phyloP scores from a whole-genome alignment of 2,329 filamentous ascomycete species.

The Xylariaceae sp. region DNA sequence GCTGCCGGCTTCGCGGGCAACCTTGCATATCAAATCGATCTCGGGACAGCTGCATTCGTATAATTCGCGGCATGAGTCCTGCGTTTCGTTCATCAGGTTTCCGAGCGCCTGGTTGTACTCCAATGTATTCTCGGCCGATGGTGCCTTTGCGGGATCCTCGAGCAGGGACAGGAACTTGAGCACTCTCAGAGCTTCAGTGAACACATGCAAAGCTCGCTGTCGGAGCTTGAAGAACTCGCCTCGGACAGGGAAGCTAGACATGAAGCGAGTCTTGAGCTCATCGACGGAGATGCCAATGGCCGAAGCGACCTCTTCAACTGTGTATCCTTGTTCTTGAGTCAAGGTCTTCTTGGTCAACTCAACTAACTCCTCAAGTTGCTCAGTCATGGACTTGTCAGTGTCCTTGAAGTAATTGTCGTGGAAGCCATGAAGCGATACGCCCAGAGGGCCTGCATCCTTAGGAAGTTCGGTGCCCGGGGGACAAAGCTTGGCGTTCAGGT shows the following conservation, averaged over 20 bases:
- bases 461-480: constrained; percentile 58
- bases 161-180: constrained; percentile 76
- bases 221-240: constrained; percentile 82
- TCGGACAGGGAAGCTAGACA: constrained; percentile 82
- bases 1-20: constrained; percentile 71
- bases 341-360: constrained; percentile 66
- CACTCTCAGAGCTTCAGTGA: constrained; percentile 81
- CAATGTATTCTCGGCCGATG: constrained; percentile 48
- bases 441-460: constrained; percentile 74
- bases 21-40: constrained; percentile 79
- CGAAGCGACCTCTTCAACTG: constrained; percentile 73
- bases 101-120: constrained; percentile 66
- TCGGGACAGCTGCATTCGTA: constrained; percentile 93
- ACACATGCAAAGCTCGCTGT: constrained; percentile 86
- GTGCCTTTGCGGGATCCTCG: constrained; percentile 42
- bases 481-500: constrained; percentile 55
- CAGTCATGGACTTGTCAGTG: constrained; percentile 46
- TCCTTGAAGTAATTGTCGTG: constrained; percentile 72
- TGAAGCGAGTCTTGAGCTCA: constrained; percentile 72
- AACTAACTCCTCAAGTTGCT: constrained; percentile 71
- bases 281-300: constrained; percentile 63
- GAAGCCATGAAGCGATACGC: constrained; percentile 78
- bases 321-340: constrained; percentile 76
- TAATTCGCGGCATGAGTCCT: constrained; percentile 76
- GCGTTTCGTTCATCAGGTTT: constrained; percentile 80